Base-by-base conservation (phyloP, 768 basidiomycete genomes). In the Filobasidium floriforme region DNA sequence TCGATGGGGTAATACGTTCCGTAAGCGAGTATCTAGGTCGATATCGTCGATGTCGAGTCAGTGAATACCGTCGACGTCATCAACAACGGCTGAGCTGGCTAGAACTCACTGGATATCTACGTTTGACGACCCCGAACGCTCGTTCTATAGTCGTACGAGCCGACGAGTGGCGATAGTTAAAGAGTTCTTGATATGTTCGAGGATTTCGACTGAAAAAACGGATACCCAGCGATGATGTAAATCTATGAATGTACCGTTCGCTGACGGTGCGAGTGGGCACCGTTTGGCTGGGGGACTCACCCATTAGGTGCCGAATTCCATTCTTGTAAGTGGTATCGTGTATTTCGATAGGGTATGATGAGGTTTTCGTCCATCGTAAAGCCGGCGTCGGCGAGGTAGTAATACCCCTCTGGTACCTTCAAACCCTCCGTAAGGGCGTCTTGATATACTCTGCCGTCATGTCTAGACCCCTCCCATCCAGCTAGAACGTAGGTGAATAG, bases 361-460 rank as follows among this genome's bases (percentile, higher is more conserved):
- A 78, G 64, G 0, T 68, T 63, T 49, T 70, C 67, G 32, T 72
- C 75, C 3, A 54, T 15, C 7, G 71, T 49, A 69, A 77, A 80
- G 0, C 79, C 79, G 11, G 77, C 78, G 75, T 81, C 76, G 6
- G 70, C 78, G 37, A 81, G 74, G 61, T 77, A 80, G 62, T 73
- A 79, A 18, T 41, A 65, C 6, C 57, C 64, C 12, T 62, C 6
- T 6, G 64, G 64, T 19, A 60, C 41, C 1, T 19, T 18, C 15
- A 59, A 37, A 3, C 46, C 61, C 6, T 5, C 3, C 10, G 19
- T 1, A 2, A 62, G 22, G 7, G 46, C 61, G 12, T 19, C n/a
- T 7, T 28, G 15, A 46, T 28, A 29, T 10, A 62, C 44, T 28
- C 26, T 46, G 7, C 10, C 15, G 19, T 62, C 61, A 37, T 62